These are phyloP conservation scores for Breviolum minutum DNA, from an alignment of 73 alveolate genomes.

Conservation along the genomic window DNA sequence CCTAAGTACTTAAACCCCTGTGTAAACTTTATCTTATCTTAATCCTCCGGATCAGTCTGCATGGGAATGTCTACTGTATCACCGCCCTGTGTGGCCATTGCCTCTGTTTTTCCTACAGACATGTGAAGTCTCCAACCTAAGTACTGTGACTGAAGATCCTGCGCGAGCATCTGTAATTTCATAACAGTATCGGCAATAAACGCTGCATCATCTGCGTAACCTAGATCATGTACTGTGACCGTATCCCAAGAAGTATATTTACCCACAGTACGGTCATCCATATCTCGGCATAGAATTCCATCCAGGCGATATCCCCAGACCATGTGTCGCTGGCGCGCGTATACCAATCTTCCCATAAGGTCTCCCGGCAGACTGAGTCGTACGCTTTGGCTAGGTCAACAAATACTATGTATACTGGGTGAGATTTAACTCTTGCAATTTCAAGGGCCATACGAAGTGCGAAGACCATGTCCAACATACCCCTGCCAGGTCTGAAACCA, in stretches of 20 bases:
- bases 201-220: constrained; percentile 58
- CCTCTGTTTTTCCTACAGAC: constrained; percentile 14
- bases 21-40: background rate
- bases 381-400: constrained; percentile 27
- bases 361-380: background rate
- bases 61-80: too few species aligned
- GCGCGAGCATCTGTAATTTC: background rate
- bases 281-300: background rate
- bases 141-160: background rate
- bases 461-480: constrained; percentile 11
- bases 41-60: background rate
- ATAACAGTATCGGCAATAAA: background rate
- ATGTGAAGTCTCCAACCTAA: background rate
- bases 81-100: background rate
- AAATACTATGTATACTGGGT: background rate
- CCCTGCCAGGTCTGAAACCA: constrained; percentile 33
- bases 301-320: background rate
- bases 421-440: background rate
- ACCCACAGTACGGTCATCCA: background rate
- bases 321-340: background rate
- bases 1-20: background rate
- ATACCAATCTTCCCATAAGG: constrained; percentile 6
- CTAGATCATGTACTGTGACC: background rate
- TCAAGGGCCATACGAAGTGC: background rate
- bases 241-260: background rate